These are phyloP conservation scores for Stephanocyclus meneghinianus DNA, from an alignment of 352 stramenopile genomes.

Conservation along the genomic window DNA sequence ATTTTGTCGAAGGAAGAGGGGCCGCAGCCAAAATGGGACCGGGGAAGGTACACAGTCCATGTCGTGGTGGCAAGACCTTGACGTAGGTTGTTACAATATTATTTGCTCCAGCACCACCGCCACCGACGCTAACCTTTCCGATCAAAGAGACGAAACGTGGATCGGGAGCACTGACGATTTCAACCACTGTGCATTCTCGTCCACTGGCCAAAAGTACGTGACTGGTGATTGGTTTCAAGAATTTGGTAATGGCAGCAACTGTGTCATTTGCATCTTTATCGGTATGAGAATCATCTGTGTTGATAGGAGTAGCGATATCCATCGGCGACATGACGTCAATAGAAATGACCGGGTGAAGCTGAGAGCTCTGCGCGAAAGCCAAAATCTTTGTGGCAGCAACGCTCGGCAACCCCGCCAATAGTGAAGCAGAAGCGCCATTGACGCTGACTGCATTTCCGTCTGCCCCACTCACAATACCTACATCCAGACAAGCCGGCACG, in stretches of 20 bases:
- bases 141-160: background rate
- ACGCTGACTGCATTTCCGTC: background rate
- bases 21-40: conserved; percentile 72
- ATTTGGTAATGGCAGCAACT: conserved; percentile 3
- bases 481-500: conserved; percentile 44
- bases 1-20: conserved; percentile 10
- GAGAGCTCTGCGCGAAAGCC: conserved; percentile 68
- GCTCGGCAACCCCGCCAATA: conserved; percentile 18
- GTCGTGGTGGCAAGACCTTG: conserved; percentile 28
- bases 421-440: background rate
- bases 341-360: conserved; percentile 76
- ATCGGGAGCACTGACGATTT: conserved; percentile 60
- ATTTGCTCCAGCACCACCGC: background rate
- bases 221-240: conserved; percentile 27
- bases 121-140: conserved; percentile 3
- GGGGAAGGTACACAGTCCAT: conserved; percentile 58
- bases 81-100: conserved; percentile 29
- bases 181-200: conserved; percentile 71
- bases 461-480: conserved; percentile 20
- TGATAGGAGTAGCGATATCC: background rate
- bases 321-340: conserved; percentile 46
- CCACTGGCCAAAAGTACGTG: conserved; percentile 69
- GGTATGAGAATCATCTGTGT: background rate
- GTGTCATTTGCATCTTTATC: background rate
- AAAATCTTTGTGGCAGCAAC: conserved; percentile 52